Conservation (phyloP, 2,329 filamentous ascomycete species). For the Arthroderma sp. region DNA sequence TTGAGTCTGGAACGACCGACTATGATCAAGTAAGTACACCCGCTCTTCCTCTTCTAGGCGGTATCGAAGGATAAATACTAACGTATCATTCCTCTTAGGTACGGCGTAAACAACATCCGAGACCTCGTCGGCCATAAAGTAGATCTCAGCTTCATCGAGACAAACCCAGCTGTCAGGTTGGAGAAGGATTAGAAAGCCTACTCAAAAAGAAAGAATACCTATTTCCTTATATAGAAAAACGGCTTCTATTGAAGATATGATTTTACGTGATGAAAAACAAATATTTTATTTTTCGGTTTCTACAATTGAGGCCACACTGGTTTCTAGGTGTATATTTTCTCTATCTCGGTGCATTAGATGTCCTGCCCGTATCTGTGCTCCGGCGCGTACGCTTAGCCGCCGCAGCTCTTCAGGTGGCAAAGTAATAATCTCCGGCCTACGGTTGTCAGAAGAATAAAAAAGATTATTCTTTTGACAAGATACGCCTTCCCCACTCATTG, state of each 20-base stretch:
- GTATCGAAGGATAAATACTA: constrained; percentile 5
- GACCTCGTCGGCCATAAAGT: constrained; percentile 92
- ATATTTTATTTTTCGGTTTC: constrained; percentile 1
- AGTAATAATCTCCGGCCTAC: constrained; percentile 25
- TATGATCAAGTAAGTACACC: constrained; percentile 73
- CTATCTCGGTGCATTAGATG: constrained; percentile 23
- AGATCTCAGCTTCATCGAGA: constrained; percentile 82
- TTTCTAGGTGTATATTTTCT: too few relatives aligned
- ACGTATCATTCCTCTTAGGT: constrained; percentile 23
- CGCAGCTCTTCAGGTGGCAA: constrained; percentile 52
- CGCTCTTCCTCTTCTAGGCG: background rate
- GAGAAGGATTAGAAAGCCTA: constrained; percentile 55
- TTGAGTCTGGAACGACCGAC: constrained; percentile 85
- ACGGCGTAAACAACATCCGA: constrained; percentile 75
- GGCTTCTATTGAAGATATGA: too few relatives aligned
- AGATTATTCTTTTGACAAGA: constrained; percentile 17
- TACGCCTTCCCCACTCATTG: constrained; percentile 31
- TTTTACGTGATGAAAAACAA: constrained; percentile 2
- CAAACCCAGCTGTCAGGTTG: constrained; percentile 77
- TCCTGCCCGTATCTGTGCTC: constrained; percentile 58
- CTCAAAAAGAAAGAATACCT: too few relatives aligned
- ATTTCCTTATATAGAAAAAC: too few relatives aligned
- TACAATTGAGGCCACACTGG: too few relatives aligned
- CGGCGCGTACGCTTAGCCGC: constrained; percentile 43
- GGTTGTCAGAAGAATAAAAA: constrained; percentile 10